Percentiles rank a stretch among this genome's conserved stretches.
Evolutionary conservation across 805 yeast genomes (phyloP).

Genomic region (Cyberlindnera sargentensis): DNA sequence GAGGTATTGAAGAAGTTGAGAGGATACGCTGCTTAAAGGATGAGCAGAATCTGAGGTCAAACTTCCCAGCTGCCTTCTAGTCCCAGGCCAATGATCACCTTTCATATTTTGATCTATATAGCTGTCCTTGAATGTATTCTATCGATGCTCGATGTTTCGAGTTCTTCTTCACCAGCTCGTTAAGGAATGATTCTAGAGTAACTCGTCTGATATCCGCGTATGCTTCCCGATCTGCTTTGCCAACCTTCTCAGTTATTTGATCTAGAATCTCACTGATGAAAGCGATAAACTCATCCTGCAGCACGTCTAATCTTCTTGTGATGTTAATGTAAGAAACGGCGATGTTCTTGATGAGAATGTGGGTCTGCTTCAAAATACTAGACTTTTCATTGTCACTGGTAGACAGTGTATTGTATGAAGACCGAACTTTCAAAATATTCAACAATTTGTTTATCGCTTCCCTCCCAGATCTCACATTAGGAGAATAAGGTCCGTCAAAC

Average conservation of each 20-base stretch:
- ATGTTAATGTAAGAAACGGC: constrained; percentile 14
- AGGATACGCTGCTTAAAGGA: constrained; percentile 60
- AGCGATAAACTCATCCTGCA: constrained; percentile 2
- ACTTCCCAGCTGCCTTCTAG: constrained; percentile 28
- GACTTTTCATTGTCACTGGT: constrained; percentile 13
- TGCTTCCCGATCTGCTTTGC: neutral
- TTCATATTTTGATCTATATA: neutral
- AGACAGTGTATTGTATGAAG: constrained; percentile 26
- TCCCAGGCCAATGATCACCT: too few species aligned
- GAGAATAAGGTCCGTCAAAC: constrained; percentile 14
- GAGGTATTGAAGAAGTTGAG: constrained; percentile 87
- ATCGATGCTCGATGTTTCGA: constrained; percentile 12
- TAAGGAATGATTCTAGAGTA: constrained; percentile 10
- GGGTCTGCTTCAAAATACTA: constrained; percentile 19
- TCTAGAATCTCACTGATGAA: constrained; percentile 5
- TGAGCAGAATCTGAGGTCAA: constrained; percentile 57
- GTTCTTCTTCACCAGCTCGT: constrained; percentile 6
- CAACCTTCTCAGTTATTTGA: neutral
- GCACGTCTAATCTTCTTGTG: constrained; percentile 1
- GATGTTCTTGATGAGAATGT: constrained; percentile 10
- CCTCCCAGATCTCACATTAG: constrained; percentile 9
- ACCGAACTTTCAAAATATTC: constrained; percentile 25
- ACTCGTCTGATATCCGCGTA: neutral
- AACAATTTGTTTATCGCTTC: constrained; percentile 7
- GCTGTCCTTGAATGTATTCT: neutral